Conservation (phyloP, 2,329 filamentous ascomycete species). For the Epicoccum sorghinum region DNA sequence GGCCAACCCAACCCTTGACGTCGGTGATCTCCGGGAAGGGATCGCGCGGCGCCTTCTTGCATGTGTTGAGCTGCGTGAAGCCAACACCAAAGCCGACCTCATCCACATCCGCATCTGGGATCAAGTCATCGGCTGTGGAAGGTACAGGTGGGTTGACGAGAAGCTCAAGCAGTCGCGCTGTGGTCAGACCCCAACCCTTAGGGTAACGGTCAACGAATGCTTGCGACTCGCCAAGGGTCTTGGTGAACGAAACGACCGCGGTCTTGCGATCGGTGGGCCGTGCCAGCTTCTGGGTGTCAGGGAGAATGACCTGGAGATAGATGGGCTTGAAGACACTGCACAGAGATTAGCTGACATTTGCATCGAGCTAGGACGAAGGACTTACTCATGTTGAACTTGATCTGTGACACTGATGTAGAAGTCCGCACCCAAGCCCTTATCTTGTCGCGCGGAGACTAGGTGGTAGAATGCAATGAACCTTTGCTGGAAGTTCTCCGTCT, state of each 20-base stretch:
- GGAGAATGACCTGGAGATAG: constrained; percentile 85
- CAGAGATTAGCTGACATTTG: constrained; percentile 22
- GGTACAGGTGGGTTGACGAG: constrained; percentile 85
- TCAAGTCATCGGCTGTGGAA: constrained; percentile 70
- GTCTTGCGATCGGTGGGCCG: constrained; percentile 90
- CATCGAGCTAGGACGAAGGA: background rate
- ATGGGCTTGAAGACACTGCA: constrained; percentile 77
- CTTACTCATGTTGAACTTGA: constrained; percentile 72
- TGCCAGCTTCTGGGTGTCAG: constrained; percentile 85
- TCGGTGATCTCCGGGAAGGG: constrained; percentile 85
- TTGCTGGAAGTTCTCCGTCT: constrained; percentile 81
- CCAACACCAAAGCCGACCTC: constrained; percentile 94
- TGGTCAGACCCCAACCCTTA: constrained; percentile 87
- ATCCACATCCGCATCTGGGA: constrained; percentile 89
- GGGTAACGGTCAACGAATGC: constrained; percentile 75
- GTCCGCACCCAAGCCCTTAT: constrained; percentile 86
- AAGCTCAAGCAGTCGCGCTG: constrained; percentile 85
- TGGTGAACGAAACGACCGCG: constrained; percentile 90
- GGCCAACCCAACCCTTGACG: constrained; percentile 81
- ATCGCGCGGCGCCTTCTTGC: constrained; percentile 74
- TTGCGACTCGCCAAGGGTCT: constrained; percentile 84
- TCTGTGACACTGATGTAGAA: constrained; percentile 90
- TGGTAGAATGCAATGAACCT: constrained; percentile 96
- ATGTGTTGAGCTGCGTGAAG: constrained; percentile 92
- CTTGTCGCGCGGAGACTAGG: constrained; percentile 78